A percentile compares a stretch with the other conserved stretches of the same genome.
Evolutionary conservation across 2,329 filamentous ascomycete species (phyloP).

Genomic region (Trichophyton verrucosum): DNA sequence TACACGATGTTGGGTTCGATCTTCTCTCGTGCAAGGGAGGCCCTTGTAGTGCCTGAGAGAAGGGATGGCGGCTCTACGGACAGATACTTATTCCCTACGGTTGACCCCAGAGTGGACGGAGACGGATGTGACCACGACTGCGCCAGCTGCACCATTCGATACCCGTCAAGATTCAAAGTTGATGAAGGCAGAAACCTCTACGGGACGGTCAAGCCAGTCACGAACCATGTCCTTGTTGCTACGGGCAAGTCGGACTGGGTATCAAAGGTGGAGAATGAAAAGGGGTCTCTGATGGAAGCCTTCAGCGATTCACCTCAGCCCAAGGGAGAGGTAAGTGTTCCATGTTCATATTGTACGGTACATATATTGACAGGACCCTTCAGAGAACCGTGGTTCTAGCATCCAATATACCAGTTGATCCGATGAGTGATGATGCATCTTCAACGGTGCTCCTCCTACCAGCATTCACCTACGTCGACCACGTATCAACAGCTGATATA

Average conservation of each 20-base stretch:
- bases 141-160: conserved; percentile 62
- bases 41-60: neutral
- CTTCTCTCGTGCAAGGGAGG: neutral
- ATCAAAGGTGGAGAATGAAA: conserved; percentile 73
- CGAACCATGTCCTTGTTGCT: conserved; percentile 77
- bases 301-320: conserved; percentile 36
- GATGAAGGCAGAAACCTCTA: conserved; percentile 69
- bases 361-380: neutral
- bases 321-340: neutral
- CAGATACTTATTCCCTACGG: conserved; percentile 55
- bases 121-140: conserved; percentile 85
- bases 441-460: conserved; percentile 66
- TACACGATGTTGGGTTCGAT: conserved; percentile 2
- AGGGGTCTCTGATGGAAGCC: conserved; percentile 70
- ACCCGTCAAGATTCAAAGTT: conserved; percentile 60
- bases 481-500: conserved; percentile 63
- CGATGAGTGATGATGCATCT: conserved; percentile 45
- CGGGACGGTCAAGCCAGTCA: conserved; percentile 74
- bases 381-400: conserved; percentile 82
- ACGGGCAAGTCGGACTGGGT: conserved; percentile 95
- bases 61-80: neutral
- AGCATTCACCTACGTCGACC: conserved; percentile 68
- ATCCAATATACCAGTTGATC: conserved; percentile 76
- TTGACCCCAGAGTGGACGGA: conserved; percentile 63
- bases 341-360: neutral